A percentile compares a stretch with the other conserved stretches of the same genome.
phyloP scores from a whole-genome alignment of 352 stramenopile genomes.

The Globisporangium viniferum region DNA sequence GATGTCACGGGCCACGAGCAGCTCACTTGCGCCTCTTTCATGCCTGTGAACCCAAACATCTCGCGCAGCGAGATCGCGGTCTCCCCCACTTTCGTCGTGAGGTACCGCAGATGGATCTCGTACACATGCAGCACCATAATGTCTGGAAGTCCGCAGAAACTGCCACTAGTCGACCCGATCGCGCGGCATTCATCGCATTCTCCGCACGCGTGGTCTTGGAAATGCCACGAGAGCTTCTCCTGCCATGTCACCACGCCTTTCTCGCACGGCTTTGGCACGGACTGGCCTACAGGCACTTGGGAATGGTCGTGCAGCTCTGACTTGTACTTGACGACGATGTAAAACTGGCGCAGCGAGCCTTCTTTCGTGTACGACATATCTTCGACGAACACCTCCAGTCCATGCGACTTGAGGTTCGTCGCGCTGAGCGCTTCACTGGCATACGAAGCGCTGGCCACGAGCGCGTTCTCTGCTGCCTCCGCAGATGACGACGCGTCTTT shows the following conservation, averaged over 20 bases:
- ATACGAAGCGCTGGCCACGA: not conserved
- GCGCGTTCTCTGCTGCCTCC: slow-evolving; percentile 17
- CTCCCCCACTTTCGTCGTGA: slow-evolving; percentile 83
- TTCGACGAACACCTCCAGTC: slow-evolving; percentile 57
- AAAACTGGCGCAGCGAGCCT: slow-evolving; percentile 73
- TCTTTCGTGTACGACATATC: slow-evolving; percentile 79
- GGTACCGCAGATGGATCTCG: slow-evolving; percentile 78
- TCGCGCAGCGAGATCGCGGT: slow-evolving; percentile 72
- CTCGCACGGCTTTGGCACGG: slow-evolving; percentile 56
- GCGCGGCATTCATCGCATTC: slow-evolving; percentile 68
- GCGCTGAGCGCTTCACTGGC: slow-evolving; percentile 2
- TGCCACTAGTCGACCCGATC: slow-evolving; percentile 52
- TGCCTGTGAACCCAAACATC: slow-evolving; percentile 68
- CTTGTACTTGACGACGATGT: slow-evolving; percentile 84
- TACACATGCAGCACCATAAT: slow-evolving; percentile 83
- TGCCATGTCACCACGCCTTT: slow-evolving; percentile 73
- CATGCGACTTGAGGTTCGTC: slow-evolving; percentile 59
- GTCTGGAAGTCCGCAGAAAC: slow-evolving; percentile 72
- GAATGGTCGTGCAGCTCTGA: slow-evolving; percentile 80
- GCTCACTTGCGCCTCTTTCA: slow-evolving; percentile 50
- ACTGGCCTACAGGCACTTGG: slow-evolving; percentile 69
- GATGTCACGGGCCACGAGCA: slow-evolving; percentile 77
- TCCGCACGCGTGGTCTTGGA: slow-evolving; percentile 69
- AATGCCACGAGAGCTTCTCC: slow-evolving; percentile 74
- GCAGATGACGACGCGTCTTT: not conserved